These are phyloP conservation scores for Tuber borchii DNA, from an alignment of 495 filamentous ascomycete species.

Conservation along the genomic window DNA sequence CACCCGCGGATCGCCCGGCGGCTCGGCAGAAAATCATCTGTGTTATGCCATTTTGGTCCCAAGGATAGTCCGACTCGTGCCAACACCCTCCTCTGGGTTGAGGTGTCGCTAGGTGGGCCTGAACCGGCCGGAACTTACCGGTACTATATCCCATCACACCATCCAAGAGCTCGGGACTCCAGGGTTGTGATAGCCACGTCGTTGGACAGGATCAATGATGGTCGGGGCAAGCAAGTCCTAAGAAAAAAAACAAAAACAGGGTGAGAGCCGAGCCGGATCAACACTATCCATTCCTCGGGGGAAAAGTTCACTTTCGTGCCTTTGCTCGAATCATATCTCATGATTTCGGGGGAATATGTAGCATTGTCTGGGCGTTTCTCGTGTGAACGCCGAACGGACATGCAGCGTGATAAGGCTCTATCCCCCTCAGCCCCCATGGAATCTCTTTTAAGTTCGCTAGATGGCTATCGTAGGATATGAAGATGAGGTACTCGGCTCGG, in stretches of 20 bases:
- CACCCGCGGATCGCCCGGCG: neutral
- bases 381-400: no score
- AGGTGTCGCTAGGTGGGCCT: neutral
- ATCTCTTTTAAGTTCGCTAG: neutral
- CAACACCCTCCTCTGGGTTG: conserved; percentile 1
- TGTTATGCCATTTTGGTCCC: neutral
- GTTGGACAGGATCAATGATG: neutral
- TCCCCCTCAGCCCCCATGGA: neutral
- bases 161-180: neutral
- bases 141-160: neutral
- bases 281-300: neutral
- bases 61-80: neutral
- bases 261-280: neutral
- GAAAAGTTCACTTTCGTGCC: neutral
- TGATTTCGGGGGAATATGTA: neutral
- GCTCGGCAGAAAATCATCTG: neutral
- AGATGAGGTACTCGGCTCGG: neutral
- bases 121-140: neutral
- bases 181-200: neutral
- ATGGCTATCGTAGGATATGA: neutral
- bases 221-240: neutral
- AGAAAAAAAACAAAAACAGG: neutral
- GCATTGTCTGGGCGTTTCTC: no score
- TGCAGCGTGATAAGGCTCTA: neutral
- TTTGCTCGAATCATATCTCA: neutral